phyloP scores from a whole-genome alignment of 2,329 filamentous ascomycete species.

The Penicillium digitatum region DNA sequence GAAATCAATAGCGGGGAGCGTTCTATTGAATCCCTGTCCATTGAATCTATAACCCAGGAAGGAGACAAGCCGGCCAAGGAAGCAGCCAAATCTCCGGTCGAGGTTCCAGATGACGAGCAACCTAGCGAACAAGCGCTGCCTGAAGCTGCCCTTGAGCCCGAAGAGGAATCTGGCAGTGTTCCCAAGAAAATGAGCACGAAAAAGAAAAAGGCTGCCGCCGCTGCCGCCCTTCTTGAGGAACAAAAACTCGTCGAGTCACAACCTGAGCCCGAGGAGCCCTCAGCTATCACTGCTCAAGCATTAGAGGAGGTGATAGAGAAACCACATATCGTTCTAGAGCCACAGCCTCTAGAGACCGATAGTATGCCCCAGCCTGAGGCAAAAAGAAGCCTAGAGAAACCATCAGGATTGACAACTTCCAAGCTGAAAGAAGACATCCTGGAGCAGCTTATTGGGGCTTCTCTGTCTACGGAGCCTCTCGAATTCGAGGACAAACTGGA shows the following conservation, averaged over 20 bases:
- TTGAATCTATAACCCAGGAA: neutral
- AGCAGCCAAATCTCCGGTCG: neutral
- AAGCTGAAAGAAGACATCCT: neutral
- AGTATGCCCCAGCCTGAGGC: neutral
- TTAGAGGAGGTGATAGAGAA: neutral
- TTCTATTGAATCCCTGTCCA: neutral
- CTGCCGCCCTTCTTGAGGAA: slow-evolving; percentile 6
- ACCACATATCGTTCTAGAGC: neutral
- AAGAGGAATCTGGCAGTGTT: slow-evolving; percentile 1
- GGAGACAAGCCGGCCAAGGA: neutral
- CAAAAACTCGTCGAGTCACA: slow-evolving; percentile 5
- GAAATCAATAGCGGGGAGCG: neutral
- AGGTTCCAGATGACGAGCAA: neutral
- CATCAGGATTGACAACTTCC: neutral
- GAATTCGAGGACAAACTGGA: slow-evolving; percentile 6
- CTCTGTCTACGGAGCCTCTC: neutral
- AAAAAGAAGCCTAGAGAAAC: neutral
- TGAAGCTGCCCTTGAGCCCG: slow-evolving; percentile 3
- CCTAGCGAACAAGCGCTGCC: neutral
- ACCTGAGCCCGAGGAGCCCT: neutral
- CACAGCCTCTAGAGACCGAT: neutral
- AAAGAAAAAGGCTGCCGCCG: slow-evolving; percentile 22
- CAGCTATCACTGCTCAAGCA: neutral
- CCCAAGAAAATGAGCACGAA: slow-evolving; percentile 29
- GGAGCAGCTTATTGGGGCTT: neutral